Evolutionary conservation across 176 grass and related monocot genomes (phyloP).

Genomic region (Bonia amplexicaulis): DNA sequence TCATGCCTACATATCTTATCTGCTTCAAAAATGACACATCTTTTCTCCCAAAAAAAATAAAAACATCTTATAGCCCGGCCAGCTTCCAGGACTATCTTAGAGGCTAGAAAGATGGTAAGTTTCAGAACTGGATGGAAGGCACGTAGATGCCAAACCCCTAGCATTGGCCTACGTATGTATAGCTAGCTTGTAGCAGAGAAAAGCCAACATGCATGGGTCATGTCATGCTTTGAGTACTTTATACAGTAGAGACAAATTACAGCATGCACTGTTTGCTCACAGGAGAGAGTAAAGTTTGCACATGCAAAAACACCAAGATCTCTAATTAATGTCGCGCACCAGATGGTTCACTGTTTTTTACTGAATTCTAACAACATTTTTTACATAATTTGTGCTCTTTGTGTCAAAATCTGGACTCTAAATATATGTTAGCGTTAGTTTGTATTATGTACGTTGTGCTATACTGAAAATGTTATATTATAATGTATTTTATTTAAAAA

Average conservation of each 20-base stretch:
- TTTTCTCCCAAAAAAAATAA: too few species aligned
- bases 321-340: background rate
- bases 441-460: background rate
- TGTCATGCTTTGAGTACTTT: slow-evolving; percentile 33
- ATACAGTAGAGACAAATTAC: slow-evolving; percentile 40
- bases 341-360: background rate
- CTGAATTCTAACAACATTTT: background rate
- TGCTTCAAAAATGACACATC: background rate
- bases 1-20: background rate
- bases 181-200: slow-evolving; percentile 11
- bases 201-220: slow-evolving; percentile 33
- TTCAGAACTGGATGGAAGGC: slow-evolving; percentile 4
- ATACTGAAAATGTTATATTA: background rate
- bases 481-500: background rate
- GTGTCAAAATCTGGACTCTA: background rate
- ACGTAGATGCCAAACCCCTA: slow-evolving; percentile 10
- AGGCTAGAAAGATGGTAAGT: slow-evolving; percentile 14
- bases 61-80: too few species aligned
- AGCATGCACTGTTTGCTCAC: slow-evolving; percentile 34
- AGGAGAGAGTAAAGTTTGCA: slow-evolving; percentile 12
- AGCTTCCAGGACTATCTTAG: background rate
- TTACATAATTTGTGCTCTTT: background rate
- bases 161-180: background rate
- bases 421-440: background rate
- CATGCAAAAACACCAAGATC: background rate